Base-by-base conservation (phyloP, 1,284 basidiomycete genomes). In the Trichosporon coremiiforme region DNA sequence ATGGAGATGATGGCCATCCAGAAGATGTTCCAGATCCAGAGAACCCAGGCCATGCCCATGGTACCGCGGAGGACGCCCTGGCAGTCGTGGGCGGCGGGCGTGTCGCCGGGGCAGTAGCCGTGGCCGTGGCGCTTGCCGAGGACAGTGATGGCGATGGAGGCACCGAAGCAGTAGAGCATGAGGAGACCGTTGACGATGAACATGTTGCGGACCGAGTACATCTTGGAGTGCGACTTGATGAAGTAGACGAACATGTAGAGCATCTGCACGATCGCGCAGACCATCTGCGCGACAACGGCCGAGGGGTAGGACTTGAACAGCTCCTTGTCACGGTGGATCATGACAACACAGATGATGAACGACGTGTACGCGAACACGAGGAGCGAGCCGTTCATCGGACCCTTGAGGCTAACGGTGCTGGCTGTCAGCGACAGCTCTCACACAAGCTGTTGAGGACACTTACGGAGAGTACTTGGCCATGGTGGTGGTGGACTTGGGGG, bases 281-380 rank as follows among this genome's bases (percentile, higher is more conserved):
- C 74, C 33, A 78, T 68, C 31, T 76, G 62, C n/a, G 79, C 74
- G 17, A 78, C 73, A 41, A 76, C 74, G 8, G 76, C 75, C 8
- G 72, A 71, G 13, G 75, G 73, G 70, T 76, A 77, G 8, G 12
- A 66, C 66, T 67, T 31, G 69, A 36, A 70, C 50, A 67, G 67
- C 66, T 74, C 66, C 47, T 68, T 57, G 25, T 73, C 67, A 47
- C 70, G 67, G 60, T 66, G 60, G 69, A 78, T 70, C 68, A 76
- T 74, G 66, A 71, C 53, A 64, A 77, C 76, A 50, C 68, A 57
- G 47, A 80, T 75, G 70, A 80, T 78, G 70, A 74, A 72, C 45
- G 64, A 17, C 25, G 70, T 65, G 63, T 74, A 71, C 41, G 67
- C 55, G 64, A 69, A 53, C 38, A 70, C 66, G 53, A 70, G 71